Conservation (phyloP, 495 filamentous ascomycete genomes). For the Cercophora samala region DNA sequence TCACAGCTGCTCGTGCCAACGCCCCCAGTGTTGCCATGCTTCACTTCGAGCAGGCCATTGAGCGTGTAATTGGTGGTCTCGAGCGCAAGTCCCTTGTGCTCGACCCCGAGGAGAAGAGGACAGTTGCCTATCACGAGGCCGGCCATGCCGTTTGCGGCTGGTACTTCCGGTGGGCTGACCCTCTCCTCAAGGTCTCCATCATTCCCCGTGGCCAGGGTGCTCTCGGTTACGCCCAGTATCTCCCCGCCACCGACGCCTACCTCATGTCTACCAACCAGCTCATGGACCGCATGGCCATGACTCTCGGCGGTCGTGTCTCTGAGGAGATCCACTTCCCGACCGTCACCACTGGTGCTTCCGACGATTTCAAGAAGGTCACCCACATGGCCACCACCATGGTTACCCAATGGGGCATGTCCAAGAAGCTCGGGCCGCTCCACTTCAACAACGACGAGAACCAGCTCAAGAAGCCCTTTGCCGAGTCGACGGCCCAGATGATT, state of each 20-base stretch:
- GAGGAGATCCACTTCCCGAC: constrained; percentile 96
- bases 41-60: constrained; percentile 96
- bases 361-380: constrained; percentile 99
- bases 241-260: constrained; percentile 86
- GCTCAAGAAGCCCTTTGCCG: constrained; percentile 91
- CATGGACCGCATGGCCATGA: constrained; percentile 99
- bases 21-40: constrained; percentile 74
- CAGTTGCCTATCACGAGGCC: constrained; percentile 96
- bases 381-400: constrained; percentile 95
- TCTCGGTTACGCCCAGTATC: constrained; percentile 92
- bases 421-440: constrained; percentile 85
- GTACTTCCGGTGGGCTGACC: constrained; percentile 95
- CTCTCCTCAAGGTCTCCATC: constrained; percentile 96
- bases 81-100: constrained; percentile 96
- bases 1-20: constrained; percentile 72
- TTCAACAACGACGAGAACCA: constrained; percentile 76
- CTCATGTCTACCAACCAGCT: constrained; percentile 92
- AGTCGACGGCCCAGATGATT: constrained; percentile 86
- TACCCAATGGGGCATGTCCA: constrained; percentile 95
- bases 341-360: constrained; percentile 87
- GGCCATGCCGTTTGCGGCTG: constrained; percentile 98
- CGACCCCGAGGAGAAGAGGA: constrained; percentile 86
- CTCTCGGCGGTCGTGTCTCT: constrained; percentile 86
- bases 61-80: constrained; percentile 91
- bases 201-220: constrained; percentile 93